Conservation (phyloP, 164 flowering plant species). For the Nelumbo lutea region DNA sequence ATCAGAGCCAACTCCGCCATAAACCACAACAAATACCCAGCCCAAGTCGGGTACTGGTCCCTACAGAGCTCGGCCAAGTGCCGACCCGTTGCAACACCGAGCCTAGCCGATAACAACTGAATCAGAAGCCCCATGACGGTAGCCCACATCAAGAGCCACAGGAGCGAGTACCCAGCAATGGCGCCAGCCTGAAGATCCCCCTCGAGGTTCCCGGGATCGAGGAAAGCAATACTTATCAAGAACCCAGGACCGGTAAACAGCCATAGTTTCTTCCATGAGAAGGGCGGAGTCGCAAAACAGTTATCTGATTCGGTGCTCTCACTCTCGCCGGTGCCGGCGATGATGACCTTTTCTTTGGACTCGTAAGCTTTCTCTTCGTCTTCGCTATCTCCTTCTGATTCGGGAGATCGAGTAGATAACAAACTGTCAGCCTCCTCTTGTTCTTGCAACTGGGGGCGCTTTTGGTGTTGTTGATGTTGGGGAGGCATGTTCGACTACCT, state of each 20-base stretch:
- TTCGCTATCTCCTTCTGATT: conserved; percentile 3
- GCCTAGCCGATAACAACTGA: conserved; percentile 47
- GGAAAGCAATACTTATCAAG: conserved; percentile 71
- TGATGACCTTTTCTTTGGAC: conserved; percentile 37
- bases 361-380: conserved; percentile 47
- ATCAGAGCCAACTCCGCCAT: conserved; percentile 68
- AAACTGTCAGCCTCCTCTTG: neutral
- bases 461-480: neutral
- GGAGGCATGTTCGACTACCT: neutral
- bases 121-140: conserved; percentile 58
- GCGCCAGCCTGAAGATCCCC: conserved; percentile 84
- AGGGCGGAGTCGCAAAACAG: conserved; percentile 34
- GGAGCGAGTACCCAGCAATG: conserved; percentile 64
- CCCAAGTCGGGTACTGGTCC: conserved; percentile 58
- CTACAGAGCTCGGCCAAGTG: conserved; percentile 57
- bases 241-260: conserved; percentile 77
- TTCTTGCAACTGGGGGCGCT: neutral
- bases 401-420: neutral
- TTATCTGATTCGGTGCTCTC: conserved; percentile 18
- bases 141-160: conserved; percentile 78
- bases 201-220: conserved; percentile 80
- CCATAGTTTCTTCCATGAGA: conserved; percentile 83
- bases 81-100: conserved; percentile 56
- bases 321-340: conserved; percentile 29
- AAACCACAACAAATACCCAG: conserved; percentile 40